These are phyloP conservation scores for Coemansia sp. DNA, from an alignment of 192 early-diverging fungal species.

Conservation along the genomic window DNA sequence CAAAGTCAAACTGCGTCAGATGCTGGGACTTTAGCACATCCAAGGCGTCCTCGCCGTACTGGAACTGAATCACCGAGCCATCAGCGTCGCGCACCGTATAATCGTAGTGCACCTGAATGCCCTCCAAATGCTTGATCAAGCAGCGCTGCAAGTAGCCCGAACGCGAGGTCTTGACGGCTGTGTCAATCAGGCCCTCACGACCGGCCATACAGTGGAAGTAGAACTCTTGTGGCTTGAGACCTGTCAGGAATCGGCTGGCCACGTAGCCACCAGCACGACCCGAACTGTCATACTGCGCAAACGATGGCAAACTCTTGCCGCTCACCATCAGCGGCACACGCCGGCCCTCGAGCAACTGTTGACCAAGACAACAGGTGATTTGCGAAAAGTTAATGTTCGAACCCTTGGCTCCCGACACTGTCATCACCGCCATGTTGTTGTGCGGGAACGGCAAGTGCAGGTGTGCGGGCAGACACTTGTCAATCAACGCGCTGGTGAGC, in stretches of 20 bases:
- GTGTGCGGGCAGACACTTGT: constrained; percentile 36
- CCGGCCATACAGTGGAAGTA: constrained; percentile 98
- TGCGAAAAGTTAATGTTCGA: constrained; percentile 93
- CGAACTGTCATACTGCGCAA: constrained; percentile 84
- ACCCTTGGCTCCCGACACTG: constrained; percentile 97
- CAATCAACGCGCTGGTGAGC: constrained; percentile 61
- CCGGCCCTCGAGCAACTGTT: constrained; percentile 97
- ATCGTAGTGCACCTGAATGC: constrained; percentile 93
- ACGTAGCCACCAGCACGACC: constrained; percentile 97
- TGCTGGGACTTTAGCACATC: constrained; percentile 95
- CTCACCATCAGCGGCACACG: constrained; percentile 98
- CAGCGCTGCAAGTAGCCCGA: constrained; percentile 99
- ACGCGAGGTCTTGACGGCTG: constrained; percentile 98
- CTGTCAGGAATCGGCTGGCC: constrained; percentile 96
- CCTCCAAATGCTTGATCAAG: constrained; percentile 98
- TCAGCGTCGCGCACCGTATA: constrained; percentile 94
- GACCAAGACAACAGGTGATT: constrained; percentile 96
- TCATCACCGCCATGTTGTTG: constrained; percentile 99
- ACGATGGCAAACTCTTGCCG: constrained; percentile 94
- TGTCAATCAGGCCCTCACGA: constrained; percentile 99
- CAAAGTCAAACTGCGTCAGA: constrained; percentile 89
- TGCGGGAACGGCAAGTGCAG: constrained; percentile 74
- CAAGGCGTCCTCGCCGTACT: constrained; percentile 96
- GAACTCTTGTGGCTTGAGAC: constrained; percentile 92
- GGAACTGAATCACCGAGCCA: constrained; percentile 96